Evolutionary conservation across 2,329 filamentous ascomycete species (phyloP), one percentile per base, ranked within the genome.

Genomic region (Colletotrichum tabaci): DNA sequence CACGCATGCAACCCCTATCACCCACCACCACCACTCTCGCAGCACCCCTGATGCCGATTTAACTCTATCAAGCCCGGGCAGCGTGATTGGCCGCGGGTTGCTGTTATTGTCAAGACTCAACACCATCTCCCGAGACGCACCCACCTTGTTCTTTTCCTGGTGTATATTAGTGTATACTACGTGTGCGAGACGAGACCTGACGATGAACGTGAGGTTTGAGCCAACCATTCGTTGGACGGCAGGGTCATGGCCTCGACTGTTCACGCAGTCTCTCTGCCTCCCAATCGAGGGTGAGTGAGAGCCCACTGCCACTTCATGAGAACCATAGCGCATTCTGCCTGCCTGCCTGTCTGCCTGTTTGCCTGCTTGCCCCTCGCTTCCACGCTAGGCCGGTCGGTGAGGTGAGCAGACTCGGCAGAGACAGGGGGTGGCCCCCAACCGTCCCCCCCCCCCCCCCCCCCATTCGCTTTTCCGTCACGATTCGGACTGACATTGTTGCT

Each of bases 221-320:
- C 21, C 13, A 52, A 53, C 53, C 38, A 44, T 18, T 49, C 12
- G 52, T 47, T 69, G 38, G 61, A 63, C 42, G 66, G 40, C 53
- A 60, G n/a, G 47, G 55, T 16, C 15, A 44, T n/a, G 56, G 56
- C 10, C 50, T 30, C 21, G 52, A 57, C 12, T 50, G 42, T 23
- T 18, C 56, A 47, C 49, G 55, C 23, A 35, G 30, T 52, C 30
- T 50, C 21, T 40, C 42, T 47, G n/a, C 2, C 38, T 40, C 58
- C 38, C 26, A 38, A 18, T 30, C 26, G 26, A 30, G 5, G 26
- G 26, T 49, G 58, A 44, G 49, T 16, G 57, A 50, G 50, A 71
- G 63, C 49, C 67, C 67, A 67, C 63, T 57, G 67, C 67, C 64
- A 67, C 56, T 71, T 67, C 23, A 46, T 47, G 16, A 16, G 46